Evolutionary conservation across 176 grass and related monocot species (phyloP).

Genomic region (Carex pumila): DNA sequence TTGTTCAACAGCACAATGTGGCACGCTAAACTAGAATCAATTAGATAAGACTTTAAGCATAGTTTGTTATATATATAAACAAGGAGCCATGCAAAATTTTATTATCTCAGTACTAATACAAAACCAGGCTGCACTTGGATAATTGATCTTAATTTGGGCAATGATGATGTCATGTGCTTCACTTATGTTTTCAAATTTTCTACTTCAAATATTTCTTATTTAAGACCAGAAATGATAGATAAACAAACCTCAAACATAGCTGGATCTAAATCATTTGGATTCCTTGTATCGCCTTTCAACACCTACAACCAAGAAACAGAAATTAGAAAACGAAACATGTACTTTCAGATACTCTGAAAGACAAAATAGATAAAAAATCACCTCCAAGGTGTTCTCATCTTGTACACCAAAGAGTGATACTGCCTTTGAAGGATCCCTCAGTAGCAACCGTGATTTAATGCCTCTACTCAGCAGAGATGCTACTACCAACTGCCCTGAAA

Average conservation of each 20-base stretch:
- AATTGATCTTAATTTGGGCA: neutral
- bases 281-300: slow-evolving; percentile 64
- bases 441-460: slow-evolving; percentile 63
- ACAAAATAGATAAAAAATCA: slow-evolving; percentile 8
- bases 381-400: slow-evolving; percentile 54
- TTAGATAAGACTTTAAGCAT: neutral
- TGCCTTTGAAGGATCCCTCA: slow-evolving; percentile 78
- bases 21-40: neutral
- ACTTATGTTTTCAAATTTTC: neutral
- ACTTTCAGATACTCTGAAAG: neutral
- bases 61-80: neutral
- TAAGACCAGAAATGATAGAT: neutral
- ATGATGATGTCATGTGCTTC: neutral
- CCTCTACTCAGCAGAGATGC: slow-evolving; percentile 82
- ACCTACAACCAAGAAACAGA: slow-evolving; percentile 32
- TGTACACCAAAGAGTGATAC: slow-evolving; percentile 69
- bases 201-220: slow-evolving; percentile 3
- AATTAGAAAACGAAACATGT: neutral
- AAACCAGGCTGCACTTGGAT: neutral
- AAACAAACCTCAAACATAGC: slow-evolving; percentile 71
- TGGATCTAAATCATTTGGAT: slow-evolving; percentile 50
- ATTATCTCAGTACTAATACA: neutral
- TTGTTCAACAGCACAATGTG: neutral
- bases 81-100: neutral
- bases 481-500: slow-evolving; percentile 87